Evolutionary conservation across 2,329 filamentous ascomycete genomes (phyloP), one percentile per base, ranked within the genome.

Genomic region (Stachybotrys chartarum): DNA sequence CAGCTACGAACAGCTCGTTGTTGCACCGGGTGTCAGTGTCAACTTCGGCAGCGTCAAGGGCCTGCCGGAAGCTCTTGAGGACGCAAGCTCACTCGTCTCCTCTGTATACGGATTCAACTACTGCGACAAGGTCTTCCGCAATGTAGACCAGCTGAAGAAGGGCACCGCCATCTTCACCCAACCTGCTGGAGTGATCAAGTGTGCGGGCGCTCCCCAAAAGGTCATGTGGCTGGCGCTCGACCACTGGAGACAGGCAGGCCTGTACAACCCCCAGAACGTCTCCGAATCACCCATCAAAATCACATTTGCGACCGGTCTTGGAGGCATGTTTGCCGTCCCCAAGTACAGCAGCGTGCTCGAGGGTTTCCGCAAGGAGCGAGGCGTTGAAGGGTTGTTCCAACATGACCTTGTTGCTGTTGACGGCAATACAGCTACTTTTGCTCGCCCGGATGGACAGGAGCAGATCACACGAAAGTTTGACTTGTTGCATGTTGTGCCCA

Each of bases 1-100:
- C 50, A 73, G 66, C 64, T 88, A 88, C 60, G 82, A 87, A 57
- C 83, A 87, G 6, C 75, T 88, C 1, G 75, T 88, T 39, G 83
- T 88, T 0, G 83, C 70, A 0, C 84, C 85, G 0, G 82, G 82
- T 6, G 76, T 85, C 61, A 70, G 68, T 16, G 70, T 83, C 63
- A 72, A 82, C 66, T 78, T 75, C 50, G 70, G 66, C 57, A 75
- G 70, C 59, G 88, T 84, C 66, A 76, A 79, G 66, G 82, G 82
- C 18, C 66, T 85, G n/a, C 71, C 77, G 1, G 80, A 83, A 63
- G 81, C 82, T 4, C 73, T 83, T 5, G 73, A 72, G 5, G 70
- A 82, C 56, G 70, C 70, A 0, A 60, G 72, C 50, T 71, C 77
- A 1, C 69, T 70, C 0, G 80, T 85, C 7, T 82, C 80, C 0